A percentile compares a stretch with the other conserved stretches of the same genome.
These are phyloP conservation scores for Talaromyces pinophilus DNA, from an alignment of 2,329 filamentous ascomycete genomes.

Conservation along the genomic window DNA sequence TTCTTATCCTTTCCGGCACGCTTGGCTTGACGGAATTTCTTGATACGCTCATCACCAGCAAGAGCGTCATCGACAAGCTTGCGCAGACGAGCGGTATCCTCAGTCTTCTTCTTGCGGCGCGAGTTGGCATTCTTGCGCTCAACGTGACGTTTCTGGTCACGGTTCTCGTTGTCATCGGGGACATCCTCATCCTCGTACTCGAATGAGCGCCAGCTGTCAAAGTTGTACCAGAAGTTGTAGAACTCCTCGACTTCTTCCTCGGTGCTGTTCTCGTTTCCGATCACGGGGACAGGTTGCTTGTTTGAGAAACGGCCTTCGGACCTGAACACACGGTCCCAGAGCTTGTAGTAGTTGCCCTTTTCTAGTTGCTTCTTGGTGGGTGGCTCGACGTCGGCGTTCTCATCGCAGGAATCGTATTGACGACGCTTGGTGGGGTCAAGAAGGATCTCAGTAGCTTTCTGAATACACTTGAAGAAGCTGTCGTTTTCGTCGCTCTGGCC, in stretches of 20 bases:
- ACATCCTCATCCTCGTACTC: conserved; percentile 99
- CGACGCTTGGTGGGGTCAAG: conserved; percentile 88
- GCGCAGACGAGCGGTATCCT: conserved; percentile 89
- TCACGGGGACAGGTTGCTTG: conserved; percentile 78
- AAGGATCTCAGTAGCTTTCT: conserved; percentile 93
- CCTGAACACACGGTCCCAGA: conserved; percentile 88
- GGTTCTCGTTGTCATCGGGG: conserved; percentile 97
- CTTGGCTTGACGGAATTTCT: conserved; percentile 90
- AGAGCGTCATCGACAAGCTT: conserved; percentile 86
- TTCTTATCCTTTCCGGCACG: conserved; percentile 97
- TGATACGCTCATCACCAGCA: conserved; percentile 88
- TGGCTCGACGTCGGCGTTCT: conserved; percentile 86
- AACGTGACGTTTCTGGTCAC: conserved; percentile 96
- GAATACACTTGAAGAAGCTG: conserved; percentile 99
- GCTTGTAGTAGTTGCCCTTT: conserved; percentile 91
- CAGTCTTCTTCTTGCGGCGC: conserved; percentile 98
- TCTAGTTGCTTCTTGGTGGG: conserved; percentile 86
- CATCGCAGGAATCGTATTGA: conserved; percentile 96
- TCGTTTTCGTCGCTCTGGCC: conserved; percentile 83
- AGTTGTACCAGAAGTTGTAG: conserved; percentile 99
- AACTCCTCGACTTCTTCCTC: conserved; percentile 91
- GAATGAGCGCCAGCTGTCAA: conserved; percentile 96
- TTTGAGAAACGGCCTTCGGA: conserved; percentile 92
- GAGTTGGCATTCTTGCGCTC: conserved; percentile 98
- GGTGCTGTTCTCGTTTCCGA: conserved; percentile 80